Evolutionary conservation across 768 basidiomycete genomes (phyloP), one percentile per base, ranked within the genome.

Genomic region (Tulasnella calospora): DNA sequence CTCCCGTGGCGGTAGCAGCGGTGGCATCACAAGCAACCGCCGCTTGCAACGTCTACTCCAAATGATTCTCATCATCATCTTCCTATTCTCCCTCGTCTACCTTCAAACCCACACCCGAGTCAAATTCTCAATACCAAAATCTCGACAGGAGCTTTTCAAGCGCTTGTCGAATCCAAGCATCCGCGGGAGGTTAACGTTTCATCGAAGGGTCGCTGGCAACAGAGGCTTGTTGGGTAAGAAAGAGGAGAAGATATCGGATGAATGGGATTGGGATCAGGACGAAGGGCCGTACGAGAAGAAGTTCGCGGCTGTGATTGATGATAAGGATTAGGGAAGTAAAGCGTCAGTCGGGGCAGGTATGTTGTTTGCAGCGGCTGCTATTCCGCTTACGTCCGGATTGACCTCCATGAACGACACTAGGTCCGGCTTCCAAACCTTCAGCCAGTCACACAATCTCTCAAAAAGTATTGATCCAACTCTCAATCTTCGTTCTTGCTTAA

Each of bases 241-340:
- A 35, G 38, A 40, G 71, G 13, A 72, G 38, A 46, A 40, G 38
- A 46, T 72, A 27, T 15, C 71, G 38, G 71, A 72, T 7, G 71
- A 72, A 38, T 72, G 71, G 71, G 71, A 72, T 40, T 72, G 71
- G 71, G 71, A 72, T 40, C 30, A 72, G 15, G 36, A 46, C 38
- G 71, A 40, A 41, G 71, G 44, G 3, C 61, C 61, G 23, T 72
- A 72, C 27, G 71, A 72, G 36, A 72, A 72, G 36, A 72, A 40
- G n/a, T 72, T 40, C 36, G 71, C 71, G 2, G 71, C 71, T 40
- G 92, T 87, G 67, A 89, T 89, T 7, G 84, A 90, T 41, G 94
- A 83, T 27, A 82, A 81, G 15, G 93, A 94, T 83, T 92, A n/a
- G n/a, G n/a, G n/a, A n/a, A n/a, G n/a, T n/a, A n/a, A n/a, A n/a